phyloP scores from a whole-genome alignment of 768 basidiomycete species.

The Suillus variegatus region DNA sequence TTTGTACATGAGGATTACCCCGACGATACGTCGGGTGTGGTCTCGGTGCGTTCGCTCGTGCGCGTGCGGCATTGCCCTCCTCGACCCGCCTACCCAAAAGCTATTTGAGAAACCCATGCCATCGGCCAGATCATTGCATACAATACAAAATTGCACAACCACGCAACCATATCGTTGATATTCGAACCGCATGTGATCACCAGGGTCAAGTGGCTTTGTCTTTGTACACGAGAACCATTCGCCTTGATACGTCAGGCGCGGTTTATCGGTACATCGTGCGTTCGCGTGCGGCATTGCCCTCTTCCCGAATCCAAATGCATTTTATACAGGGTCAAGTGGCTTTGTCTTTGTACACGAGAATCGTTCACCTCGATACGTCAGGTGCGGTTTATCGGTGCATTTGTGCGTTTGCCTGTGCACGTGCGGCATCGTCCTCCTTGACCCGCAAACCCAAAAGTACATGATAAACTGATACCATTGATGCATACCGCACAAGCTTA shows the following conservation, averaged over 20 bases:
- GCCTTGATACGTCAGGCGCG: neutral
- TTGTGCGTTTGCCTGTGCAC: neutral
- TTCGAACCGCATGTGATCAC: no score
- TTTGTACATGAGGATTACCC: neutral
- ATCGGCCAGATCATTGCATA: neutral
- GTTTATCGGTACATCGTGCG: neutral
- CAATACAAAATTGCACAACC: neutral
- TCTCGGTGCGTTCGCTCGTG: neutral
- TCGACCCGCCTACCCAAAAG: neutral
- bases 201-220: neutral
- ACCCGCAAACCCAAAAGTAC: neutral
- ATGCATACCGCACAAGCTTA: neutral
- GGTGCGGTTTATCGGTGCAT: constrained; percentile 8
- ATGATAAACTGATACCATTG: neutral
- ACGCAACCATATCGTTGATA: no score
- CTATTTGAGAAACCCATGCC: neutral
- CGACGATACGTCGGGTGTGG: neutral
- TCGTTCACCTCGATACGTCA: neutral
- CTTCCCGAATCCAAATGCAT: neutral
- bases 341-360: constrained; percentile 11
- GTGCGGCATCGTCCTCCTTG: neutral
- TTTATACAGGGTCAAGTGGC: constrained; percentile 5
- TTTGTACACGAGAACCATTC: neutral
- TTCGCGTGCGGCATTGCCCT: neutral
- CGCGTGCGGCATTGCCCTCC: neutral